Conservation (phyloP, 371 early-diverging fungal genomes). For the Rhizopus stolonifer region DNA sequence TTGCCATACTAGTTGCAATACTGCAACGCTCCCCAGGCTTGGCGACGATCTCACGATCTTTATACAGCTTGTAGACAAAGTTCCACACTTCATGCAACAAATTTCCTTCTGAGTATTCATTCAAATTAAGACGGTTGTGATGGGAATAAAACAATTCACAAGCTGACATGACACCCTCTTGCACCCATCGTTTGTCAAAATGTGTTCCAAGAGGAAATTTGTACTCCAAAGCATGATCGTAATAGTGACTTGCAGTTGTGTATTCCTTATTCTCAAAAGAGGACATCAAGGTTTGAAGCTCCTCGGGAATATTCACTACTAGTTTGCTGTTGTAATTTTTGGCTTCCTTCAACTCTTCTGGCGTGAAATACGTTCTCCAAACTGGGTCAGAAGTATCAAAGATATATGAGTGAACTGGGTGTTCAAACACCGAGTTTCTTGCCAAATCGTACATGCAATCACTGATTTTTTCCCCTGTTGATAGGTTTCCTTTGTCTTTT, state of each 20-base stretch:
- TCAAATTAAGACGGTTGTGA: neutral
- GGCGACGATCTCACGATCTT: neutral
- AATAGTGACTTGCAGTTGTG: constrained; percentile 1
- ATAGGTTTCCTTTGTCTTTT: constrained; percentile 1
- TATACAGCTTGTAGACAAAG: constrained; percentile 10
- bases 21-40: constrained; percentile 4
- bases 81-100: constrained; percentile 10
- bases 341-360: constrained; percentile 8
- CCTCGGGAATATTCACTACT: neutral
- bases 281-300: constrained; percentile 3
- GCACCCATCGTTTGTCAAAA: constrained; percentile 7
- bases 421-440: constrained; percentile 6
- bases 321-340: neutral
- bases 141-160: constrained; percentile 2
- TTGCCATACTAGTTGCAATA: constrained; percentile 1
- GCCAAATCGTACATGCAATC: constrained; percentile 3
- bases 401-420: constrained; percentile 8
- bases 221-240: constrained; percentile 1
- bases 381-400: constrained; percentile 11
- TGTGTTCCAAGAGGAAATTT: neutral
- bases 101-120: constrained; percentile 7
- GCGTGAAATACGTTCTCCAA: constrained; percentile 5
- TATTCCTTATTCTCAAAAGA: neutral
- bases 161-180: constrained; percentile 2
- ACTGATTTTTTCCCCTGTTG: neutral